Conservation (phyloP, 176 grass and related monocot genomes). For the Microstegium vimineum region DNA sequence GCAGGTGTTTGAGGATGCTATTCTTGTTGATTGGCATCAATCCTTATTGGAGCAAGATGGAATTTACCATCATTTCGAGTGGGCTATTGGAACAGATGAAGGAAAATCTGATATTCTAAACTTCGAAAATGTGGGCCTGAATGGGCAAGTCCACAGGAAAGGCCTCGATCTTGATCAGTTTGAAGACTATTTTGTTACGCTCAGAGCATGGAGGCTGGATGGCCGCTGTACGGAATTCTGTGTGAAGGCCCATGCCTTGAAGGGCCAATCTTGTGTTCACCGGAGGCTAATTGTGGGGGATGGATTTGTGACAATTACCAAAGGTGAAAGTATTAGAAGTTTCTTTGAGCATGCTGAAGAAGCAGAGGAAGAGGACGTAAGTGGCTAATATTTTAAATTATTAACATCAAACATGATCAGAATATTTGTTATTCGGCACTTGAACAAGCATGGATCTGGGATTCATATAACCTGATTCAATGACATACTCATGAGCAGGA, state of each 20-base stretch:
- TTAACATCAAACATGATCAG: no score
- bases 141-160: constrained; percentile 48
- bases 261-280: constrained; percentile 88
- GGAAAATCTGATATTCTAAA: constrained; percentile 77
- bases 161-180: constrained; percentile 70
- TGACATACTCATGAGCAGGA: no score
- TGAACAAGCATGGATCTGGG: no score
- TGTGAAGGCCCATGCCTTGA: constrained; percentile 91
- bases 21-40: constrained; percentile 66
- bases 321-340: constrained; percentile 78
- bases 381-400: no score
- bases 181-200: constrained; percentile 61
- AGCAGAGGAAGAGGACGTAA: constrained; percentile 95
- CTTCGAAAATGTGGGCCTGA: constrained; percentile 84
- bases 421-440: no score
- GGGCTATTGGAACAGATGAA: constrained; percentile 86
- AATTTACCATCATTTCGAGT: constrained; percentile 89
- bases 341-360: constrained; percentile 98
- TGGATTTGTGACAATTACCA: constrained; percentile 79
- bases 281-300: constrained; percentile 73
- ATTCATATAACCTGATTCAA: no score
- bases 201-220: constrained; percentile 79
- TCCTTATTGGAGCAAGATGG: constrained; percentile 54
- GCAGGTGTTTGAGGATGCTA: constrained; percentile 82
- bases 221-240: constrained; percentile 56